phyloP scores from a whole-genome alignment of 2,329 filamentous ascomycete species.

The Pezicula radicicola region DNA sequence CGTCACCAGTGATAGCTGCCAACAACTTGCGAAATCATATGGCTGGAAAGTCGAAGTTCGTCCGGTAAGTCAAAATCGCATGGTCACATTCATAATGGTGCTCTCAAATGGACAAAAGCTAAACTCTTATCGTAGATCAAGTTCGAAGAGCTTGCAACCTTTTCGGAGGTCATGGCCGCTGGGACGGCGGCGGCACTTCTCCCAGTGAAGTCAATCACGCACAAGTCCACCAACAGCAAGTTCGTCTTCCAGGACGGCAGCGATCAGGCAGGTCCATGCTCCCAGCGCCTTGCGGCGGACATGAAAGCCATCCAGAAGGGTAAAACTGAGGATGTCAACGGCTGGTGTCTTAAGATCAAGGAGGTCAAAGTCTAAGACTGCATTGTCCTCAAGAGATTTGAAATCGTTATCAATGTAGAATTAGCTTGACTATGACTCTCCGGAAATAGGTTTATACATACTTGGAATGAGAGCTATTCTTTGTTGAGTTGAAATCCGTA shows the following conservation, averaged over 20 bases:
- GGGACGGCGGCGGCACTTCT: slow-evolving; percentile 87
- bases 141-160: slow-evolving; percentile 51
- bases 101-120: too few relatives aligned
- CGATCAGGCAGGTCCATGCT: background rate
- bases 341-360: too few relatives aligned
- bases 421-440: too few relatives aligned
- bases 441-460: too few relatives aligned
- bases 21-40: slow-evolving; percentile 69
- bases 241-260: slow-evolving; percentile 41
- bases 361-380: too few relatives aligned
- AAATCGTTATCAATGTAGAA: too few relatives aligned
- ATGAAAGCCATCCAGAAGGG: background rate
- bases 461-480: too few relatives aligned
- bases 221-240: slow-evolving; percentile 47
- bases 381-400: too few relatives aligned
- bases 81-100: too few relatives aligned
- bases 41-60: slow-evolving; percentile 57
- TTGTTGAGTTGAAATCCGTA: too few relatives aligned
- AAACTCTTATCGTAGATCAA: slow-evolving; percentile 44
- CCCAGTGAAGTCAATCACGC: slow-evolving; percentile 83
- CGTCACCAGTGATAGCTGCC: slow-evolving; percentile 78
- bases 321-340: background rate
- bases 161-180: slow-evolving; percentile 79
- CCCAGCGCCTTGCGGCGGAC: background rate
- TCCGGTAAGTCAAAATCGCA: slow-evolving; percentile 48